These are phyloP conservation scores for Botrytis medusae DNA, from an alignment of 2,329 filamentous ascomycete genomes.

Conservation along the genomic window DNA sequence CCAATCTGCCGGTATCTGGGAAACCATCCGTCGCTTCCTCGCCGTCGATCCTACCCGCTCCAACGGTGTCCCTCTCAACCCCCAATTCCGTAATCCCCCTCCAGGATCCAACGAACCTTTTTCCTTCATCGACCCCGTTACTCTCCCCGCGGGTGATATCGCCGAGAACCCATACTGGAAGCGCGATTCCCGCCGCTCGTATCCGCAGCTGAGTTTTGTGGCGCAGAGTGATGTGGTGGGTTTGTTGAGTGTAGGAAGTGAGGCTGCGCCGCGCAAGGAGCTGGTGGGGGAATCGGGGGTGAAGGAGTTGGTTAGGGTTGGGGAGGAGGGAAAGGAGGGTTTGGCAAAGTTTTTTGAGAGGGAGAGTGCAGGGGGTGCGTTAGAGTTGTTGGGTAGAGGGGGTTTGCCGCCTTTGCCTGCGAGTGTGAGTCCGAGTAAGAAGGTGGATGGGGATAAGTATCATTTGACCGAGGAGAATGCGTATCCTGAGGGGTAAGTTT, in stretches of 20 bases:
- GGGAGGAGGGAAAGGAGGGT: slow-evolving; percentile 72
- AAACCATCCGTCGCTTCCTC: slow-evolving; percentile 72
- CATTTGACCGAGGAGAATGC: slow-evolving; percentile 62
- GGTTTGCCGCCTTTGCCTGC: slow-evolving; percentile 84
- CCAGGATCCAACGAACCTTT: slow-evolving; percentile 71
- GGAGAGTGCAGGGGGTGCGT: slow-evolving; percentile 50
- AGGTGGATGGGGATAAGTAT: slow-evolving; percentile 66
- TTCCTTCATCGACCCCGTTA: slow-evolving; percentile 78
- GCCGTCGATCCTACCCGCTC: slow-evolving; percentile 86
- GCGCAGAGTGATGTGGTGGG: slow-evolving; percentile 83
- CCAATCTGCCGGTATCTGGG: slow-evolving; percentile 87
- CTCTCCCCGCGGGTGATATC: slow-evolving; percentile 79
- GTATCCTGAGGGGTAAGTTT: slow-evolving; percentile 67
- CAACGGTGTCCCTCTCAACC: slow-evolving; percentile 88
- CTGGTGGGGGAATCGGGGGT: slow-evolving; percentile 73
- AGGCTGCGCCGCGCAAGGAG: slow-evolving; percentile 76
- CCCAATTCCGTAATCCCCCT: slow-evolving; percentile 84
- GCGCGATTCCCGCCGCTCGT: slow-evolving; percentile 80
- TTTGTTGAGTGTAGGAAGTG: slow-evolving; percentile 81
- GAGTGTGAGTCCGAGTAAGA: slow-evolving; percentile 52
- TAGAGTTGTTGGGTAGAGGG: slow-evolving; percentile 66
- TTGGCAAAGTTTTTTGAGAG: slow-evolving; percentile 70
- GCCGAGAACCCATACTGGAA: slow-evolving; percentile 97
- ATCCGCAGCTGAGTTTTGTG: slow-evolving; percentile 77
- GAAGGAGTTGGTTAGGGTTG: slow-evolving; percentile 71